Conservation (phyloP, 352 stramenopile species). For the Stramenopiles sp. region DNA sequence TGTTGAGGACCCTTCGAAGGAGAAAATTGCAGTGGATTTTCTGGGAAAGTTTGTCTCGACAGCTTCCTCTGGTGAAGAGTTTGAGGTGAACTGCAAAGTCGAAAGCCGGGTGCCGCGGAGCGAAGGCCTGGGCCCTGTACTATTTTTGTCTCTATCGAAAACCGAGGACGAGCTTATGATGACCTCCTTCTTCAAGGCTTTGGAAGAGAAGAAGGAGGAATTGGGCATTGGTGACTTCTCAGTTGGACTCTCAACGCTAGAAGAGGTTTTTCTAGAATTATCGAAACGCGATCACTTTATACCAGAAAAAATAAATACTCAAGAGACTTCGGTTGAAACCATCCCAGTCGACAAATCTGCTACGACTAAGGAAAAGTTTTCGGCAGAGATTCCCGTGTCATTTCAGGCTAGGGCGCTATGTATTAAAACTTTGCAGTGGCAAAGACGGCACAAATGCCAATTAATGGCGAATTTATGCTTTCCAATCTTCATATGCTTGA, state of each 20-base stretch:
- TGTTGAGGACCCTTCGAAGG: background rate
- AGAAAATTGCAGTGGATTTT: background rate
- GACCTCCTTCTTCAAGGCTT: background rate
- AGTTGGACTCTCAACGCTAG: constrained; percentile 10
- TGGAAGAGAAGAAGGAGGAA: background rate
- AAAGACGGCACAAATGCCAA: background rate
- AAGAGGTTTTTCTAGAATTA: constrained; percentile 14
- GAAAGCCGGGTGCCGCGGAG: background rate
- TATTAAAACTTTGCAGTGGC: background rate
- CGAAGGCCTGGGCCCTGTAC: background rate
- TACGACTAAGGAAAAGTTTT: too few relatives aligned
- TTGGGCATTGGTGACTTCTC: constrained; percentile 10
- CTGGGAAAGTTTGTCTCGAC: background rate
- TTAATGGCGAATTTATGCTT: background rate
- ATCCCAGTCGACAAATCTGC: background rate
- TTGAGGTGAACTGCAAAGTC: background rate
- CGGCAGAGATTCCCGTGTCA: background rate
- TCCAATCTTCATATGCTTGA: background rate
- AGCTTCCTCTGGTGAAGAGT: background rate
- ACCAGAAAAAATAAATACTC: too few relatives aligned
- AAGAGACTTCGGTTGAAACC: background rate
- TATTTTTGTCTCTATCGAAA: constrained; percentile 1
- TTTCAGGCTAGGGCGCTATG: background rate
- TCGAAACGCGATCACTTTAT: constrained; percentile 13
- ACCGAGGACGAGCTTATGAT: background rate